Percentiles rank a stretch among this genome's conserved stretches.
Evolutionary conservation across 257 asterid genomes (phyloP).

Genomic region (Solanum commersonii): DNA sequence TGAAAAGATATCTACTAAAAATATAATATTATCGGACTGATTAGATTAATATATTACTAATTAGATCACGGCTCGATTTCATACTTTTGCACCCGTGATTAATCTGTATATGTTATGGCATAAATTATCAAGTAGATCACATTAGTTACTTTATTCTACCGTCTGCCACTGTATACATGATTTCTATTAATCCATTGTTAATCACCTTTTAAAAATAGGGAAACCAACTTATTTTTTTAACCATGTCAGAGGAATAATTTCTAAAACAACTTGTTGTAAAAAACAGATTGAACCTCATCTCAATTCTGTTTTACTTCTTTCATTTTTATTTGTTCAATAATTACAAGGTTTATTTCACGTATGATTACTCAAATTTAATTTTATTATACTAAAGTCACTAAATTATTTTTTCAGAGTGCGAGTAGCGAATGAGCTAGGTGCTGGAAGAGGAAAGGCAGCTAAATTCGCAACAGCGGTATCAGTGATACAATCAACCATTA

Average conservation of each 20-base stretch:
- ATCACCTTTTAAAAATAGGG: background rate
- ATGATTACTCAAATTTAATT: background rate
- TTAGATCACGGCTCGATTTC: background rate
- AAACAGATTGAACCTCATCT: too few species aligned
- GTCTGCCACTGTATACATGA: background rate
- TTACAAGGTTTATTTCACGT: background rate
- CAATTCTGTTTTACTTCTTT: too few species aligned
- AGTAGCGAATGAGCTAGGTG: slow-evolving; percentile 54
- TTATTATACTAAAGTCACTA: background rate
- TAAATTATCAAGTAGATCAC: background rate
- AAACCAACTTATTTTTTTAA: background rate
- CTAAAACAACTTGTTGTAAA: too few species aligned
- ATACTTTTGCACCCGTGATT: background rate
- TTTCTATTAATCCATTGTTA: background rate
- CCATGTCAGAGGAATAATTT: background rate
- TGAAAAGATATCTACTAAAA: background rate
- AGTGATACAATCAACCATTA: slow-evolving; percentile 31
- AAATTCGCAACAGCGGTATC: slow-evolving; percentile 39
- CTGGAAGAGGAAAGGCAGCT: slow-evolving; percentile 44
- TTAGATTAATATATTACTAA: background rate
- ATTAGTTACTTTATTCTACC: background rate
- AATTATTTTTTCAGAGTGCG: slow-evolving; percentile 26
- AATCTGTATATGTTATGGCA: background rate
- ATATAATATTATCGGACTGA: background rate
- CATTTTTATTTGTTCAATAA: too few species aligned